A percentile compares a stretch with the other conserved stretches of the same genome.
Conservation (phyloP, 139 green algal species). For the Protoeuglena noctilucae region DNA sequence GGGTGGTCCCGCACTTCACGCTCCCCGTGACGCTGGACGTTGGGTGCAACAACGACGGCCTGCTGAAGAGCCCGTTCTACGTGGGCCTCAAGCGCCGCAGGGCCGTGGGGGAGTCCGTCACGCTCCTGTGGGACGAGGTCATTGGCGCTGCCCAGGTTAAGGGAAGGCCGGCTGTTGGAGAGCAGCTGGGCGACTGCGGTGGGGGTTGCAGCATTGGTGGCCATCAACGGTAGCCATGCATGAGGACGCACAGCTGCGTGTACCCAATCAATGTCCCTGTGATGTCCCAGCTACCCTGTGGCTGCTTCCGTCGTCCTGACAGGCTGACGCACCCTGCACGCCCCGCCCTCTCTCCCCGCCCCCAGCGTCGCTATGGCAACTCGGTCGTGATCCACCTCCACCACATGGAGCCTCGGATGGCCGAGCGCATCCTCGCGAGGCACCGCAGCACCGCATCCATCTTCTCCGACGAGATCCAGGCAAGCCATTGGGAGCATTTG, state of each 20-base stretch:
- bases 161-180: too few species aligned
- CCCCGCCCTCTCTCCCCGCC: too few species aligned
- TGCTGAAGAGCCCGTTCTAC: conserved; percentile 28
- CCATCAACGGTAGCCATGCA: too few species aligned
- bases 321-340: too few species aligned
- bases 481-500: too few species aligned
- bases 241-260: too few species aligned
- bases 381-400: conserved; percentile 64
- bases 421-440: conserved; percentile 46
- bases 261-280: not conserved
- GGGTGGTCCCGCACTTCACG: not conserved
- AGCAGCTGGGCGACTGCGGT: too few species aligned
- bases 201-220: too few species aligned
- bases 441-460: conserved; percentile 51
- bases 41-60: not conserved
- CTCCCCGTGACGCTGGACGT: not conserved
- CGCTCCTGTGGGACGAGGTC: not conserved
- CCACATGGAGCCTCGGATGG: conserved; percentile 54
- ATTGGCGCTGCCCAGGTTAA: too few species aligned
- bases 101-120: not conserved
- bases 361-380: conserved; percentile 52
- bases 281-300: not conserved
- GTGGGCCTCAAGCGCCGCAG: conserved; percentile 30
- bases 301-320: conserved; percentile 30
- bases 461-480: conserved; percentile 50